Evolutionary conservation across 352 stramenopile genomes (phyloP).

Genomic region (Globisporangium yorkense): DNA sequence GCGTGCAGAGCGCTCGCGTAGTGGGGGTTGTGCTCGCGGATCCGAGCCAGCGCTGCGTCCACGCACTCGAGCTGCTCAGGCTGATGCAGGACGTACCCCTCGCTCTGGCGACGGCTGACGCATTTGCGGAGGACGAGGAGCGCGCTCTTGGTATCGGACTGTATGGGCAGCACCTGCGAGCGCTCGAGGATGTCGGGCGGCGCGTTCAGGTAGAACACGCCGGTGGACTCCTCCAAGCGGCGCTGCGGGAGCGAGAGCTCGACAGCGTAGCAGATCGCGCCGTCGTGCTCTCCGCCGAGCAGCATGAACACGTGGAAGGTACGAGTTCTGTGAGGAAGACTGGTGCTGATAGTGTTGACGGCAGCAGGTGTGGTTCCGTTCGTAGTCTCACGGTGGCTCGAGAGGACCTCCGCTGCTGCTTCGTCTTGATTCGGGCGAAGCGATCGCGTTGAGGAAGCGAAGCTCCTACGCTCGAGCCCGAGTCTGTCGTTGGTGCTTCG

Average conservation of each 20-base stretch:
- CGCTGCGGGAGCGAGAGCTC: constrained; percentile 16
- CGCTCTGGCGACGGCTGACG: constrained; percentile 5
- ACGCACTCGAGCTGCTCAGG: constrained; percentile 13
- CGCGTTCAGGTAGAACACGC: constrained; percentile 18
- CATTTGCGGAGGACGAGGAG: constrained; percentile 31
- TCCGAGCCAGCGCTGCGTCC: constrained; percentile 6
- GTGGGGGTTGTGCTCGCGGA: constrained; percentile 1
- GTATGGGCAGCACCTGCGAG: constrained; percentile 15
- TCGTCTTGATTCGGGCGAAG: background rate
- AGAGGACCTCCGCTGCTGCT: no score
- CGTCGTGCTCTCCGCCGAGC: constrained; percentile 32
- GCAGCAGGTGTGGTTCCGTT: background rate
- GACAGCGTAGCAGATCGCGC: constrained; percentile 20
- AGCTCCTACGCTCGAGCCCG: background rate
- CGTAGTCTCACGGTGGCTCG: background rate
- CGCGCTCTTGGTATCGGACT: constrained; percentile 14
- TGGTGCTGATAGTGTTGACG: background rate
- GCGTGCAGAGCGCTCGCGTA: constrained; percentile 2
- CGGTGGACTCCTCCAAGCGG: constrained; percentile 19
- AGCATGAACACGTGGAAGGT: constrained; percentile 22
- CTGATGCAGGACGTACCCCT: constrained; percentile 20
- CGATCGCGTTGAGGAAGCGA: background rate
- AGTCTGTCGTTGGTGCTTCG: no score
- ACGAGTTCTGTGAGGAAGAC: background rate
- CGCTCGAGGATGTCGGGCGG: constrained; percentile 13